These are phyloP conservation scores for Erucastrum elatum DNA, from an alignment of 345 rosid species.

Conservation along the genomic window DNA sequence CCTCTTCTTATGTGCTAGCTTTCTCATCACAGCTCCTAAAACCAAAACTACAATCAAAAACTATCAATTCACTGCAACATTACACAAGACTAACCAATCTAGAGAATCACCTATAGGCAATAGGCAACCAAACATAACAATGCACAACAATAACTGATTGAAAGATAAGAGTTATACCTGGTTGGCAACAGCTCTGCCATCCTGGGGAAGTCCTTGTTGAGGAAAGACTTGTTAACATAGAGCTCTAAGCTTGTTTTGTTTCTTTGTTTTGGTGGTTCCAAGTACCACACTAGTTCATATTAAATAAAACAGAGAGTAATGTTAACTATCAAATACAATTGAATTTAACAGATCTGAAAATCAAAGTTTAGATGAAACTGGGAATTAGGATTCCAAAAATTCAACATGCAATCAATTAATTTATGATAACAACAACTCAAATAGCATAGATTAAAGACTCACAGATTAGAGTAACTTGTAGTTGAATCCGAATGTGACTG, in stretches of 20 bases:
- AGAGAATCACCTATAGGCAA: not conserved
- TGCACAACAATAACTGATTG: not conserved
- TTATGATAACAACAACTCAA: not conserved
- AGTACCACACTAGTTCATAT: slow-evolving; percentile 38
- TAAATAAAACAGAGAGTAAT: too few relatives aligned
- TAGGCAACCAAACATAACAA: not conserved
- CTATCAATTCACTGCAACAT: not conserved
- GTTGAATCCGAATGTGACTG: not conserved
- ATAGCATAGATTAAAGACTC: not conserved
- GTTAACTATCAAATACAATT: not conserved
- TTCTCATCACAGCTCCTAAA: not conserved
- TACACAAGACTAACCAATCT: not conserved
- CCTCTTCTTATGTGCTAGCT: slow-evolving; percentile 24
- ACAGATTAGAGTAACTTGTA: not conserved
- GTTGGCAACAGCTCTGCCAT: slow-evolving; percentile 70
- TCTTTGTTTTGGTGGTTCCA: slow-evolving; percentile 64
- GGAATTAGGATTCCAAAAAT: not conserved
- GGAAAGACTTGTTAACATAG: slow-evolving; percentile 57
- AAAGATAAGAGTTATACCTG: slow-evolving; percentile 45
- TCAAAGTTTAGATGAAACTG: not conserved
- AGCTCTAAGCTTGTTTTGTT: slow-evolving; percentile 59
- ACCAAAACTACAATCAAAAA: not conserved
- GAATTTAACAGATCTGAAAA: not conserved
- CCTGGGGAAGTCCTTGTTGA: slow-evolving; percentile 66
- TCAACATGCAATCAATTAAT: not conserved